These are phyloP conservation scores for Cryphonectria naterciae DNA, from an alignment of 2,329 filamentous ascomycete species.

Conservation along the genomic window DNA sequence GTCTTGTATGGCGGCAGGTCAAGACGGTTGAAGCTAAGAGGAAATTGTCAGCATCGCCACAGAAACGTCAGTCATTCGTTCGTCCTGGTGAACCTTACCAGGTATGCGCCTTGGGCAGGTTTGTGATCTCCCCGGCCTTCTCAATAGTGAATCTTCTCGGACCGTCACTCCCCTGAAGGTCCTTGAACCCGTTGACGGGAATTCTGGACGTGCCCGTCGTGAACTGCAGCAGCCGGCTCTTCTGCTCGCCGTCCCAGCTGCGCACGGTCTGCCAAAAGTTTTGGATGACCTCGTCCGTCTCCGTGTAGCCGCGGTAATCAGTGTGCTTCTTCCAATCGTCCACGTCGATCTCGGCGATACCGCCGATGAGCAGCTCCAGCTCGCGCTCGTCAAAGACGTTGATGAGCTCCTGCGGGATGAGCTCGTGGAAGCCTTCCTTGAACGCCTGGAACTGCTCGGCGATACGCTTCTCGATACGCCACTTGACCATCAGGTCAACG, in stretches of 20 bases:
- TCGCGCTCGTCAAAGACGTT: slow-evolving; percentile 99
- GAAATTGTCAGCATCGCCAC: neutral
- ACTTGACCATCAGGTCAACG: slow-evolving; percentile 97
- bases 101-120: slow-evolving; percentile 95
- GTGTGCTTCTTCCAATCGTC: slow-evolving; percentile 99
- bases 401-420: slow-evolving; percentile 94
- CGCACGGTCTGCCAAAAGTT: slow-evolving; percentile 99
- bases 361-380: slow-evolving; percentile 92
- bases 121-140: slow-evolving; percentile 88
- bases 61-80: neutral
- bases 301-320: slow-evolving; percentile 97
- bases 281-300: slow-evolving; percentile 94
- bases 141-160: slow-evolving; percentile 97
- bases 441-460: slow-evolving; percentile 98
- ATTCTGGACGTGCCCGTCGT: slow-evolving; percentile 97
- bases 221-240: slow-evolving; percentile 93
- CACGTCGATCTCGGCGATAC: slow-evolving; percentile 99
- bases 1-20: slow-evolving; percentile 93
- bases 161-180: slow-evolving; percentile 94
- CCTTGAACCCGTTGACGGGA: slow-evolving; percentile 98
- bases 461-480: slow-evolving; percentile 98
- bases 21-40: slow-evolving; percentile 86
- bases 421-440: slow-evolving; percentile 94
- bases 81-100: slow-evolving; percentile 66
- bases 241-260: slow-evolving; percentile 97